Evolutionary conservation across 495 filamentous ascomycete species (phyloP).

Genomic region (Hamigera avellanea): DNA sequence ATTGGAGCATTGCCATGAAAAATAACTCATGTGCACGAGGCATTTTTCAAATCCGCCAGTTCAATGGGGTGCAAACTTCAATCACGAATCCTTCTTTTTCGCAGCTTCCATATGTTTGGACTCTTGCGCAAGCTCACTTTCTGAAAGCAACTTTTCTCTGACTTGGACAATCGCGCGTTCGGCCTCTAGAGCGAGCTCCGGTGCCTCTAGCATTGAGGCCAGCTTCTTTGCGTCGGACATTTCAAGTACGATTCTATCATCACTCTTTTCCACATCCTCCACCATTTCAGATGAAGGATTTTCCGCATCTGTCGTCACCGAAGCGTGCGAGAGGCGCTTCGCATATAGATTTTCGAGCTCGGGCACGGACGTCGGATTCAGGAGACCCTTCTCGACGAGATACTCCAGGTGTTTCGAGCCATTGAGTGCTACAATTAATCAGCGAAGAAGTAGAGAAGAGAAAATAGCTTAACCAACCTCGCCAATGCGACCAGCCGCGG

Average conservation of each 20-base stretch:
- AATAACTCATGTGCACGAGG: no score
- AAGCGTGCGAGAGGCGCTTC: constrained; percentile 19
- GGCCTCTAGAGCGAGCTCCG: constrained; percentile 76
- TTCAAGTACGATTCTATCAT: constrained; percentile 48
- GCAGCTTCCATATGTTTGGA: not conserved
- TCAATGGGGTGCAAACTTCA: no score
- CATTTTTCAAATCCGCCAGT: no score
- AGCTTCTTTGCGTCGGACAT: constrained; percentile 49
- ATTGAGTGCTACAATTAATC: constrained; percentile 43
- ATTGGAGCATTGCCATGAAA: no score
- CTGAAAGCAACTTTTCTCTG: constrained; percentile 48
- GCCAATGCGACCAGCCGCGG: constrained; percentile 61
- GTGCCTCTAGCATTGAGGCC: constrained; percentile 59
- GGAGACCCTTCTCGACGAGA: constrained; percentile 57
- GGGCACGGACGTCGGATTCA: constrained; percentile 48
- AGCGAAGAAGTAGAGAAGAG: constrained; percentile 1
- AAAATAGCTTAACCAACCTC: constrained; percentile 28
- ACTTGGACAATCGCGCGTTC: constrained; percentile 87
- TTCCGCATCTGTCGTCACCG: constrained; percentile 11
- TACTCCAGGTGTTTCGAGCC: constrained; percentile 81
- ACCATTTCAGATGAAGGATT: constrained; percentile 22
- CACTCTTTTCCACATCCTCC: constrained; percentile 32
- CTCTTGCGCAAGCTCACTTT: constrained; percentile 20
- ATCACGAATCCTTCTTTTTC: no score
- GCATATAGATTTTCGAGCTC: constrained; percentile 66